Conservation (phyloP, 140 eudicot genomes). For the Oenanthe javanica region DNA sequence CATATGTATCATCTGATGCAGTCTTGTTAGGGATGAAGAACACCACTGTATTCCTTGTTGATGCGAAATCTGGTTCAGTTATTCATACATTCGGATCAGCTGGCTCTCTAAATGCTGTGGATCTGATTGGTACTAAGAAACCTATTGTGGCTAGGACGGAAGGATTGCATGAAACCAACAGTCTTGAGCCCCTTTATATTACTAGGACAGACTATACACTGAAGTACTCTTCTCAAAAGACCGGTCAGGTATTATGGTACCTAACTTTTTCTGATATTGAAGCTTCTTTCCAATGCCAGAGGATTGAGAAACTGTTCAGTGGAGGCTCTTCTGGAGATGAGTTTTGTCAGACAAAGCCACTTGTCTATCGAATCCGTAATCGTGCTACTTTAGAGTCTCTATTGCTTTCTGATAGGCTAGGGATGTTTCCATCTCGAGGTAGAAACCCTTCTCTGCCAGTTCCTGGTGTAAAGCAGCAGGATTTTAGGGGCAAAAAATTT, state of each 20-base stretch:
- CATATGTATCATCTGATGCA: constrained; percentile 52
- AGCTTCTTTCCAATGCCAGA: constrained; percentile 65
- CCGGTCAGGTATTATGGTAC: constrained; percentile 65
- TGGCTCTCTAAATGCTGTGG: constrained; percentile 21
- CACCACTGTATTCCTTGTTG: constrained; percentile 65
- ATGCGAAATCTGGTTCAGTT: constrained; percentile 63
- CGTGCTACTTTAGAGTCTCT: constrained; percentile 37
- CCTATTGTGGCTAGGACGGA: constrained; percentile 37
- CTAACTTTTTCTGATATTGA: constrained; percentile 64
- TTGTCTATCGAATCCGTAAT: constrained; percentile 63
- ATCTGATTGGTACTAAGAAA: constrained; percentile 23
- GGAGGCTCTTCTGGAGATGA: constrained; percentile 15
- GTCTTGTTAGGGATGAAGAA: constrained; percentile 63
- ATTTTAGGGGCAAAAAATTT: constrained; percentile 7
- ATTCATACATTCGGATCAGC: constrained; percentile 59
- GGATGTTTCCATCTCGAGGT: constrained; percentile 36
- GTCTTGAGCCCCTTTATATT: constrained; percentile 49
- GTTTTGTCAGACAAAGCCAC: constrained; percentile 37
- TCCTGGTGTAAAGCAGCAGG: constrained; percentile 12
- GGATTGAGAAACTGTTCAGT: constrained; percentile 37
- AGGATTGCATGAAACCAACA: constrained; percentile 28
- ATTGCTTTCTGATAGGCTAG: constrained; percentile 22
- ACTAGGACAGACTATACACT: constrained; percentile 75
- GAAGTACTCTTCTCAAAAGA: constrained; percentile 42
- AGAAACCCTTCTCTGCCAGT: constrained; percentile 41